Evolutionary conservation across 2,329 filamentous ascomycete species (phyloP), one percentile per base, ranked within the genome.

Genomic region (Ophiostoma piceae): DNA sequence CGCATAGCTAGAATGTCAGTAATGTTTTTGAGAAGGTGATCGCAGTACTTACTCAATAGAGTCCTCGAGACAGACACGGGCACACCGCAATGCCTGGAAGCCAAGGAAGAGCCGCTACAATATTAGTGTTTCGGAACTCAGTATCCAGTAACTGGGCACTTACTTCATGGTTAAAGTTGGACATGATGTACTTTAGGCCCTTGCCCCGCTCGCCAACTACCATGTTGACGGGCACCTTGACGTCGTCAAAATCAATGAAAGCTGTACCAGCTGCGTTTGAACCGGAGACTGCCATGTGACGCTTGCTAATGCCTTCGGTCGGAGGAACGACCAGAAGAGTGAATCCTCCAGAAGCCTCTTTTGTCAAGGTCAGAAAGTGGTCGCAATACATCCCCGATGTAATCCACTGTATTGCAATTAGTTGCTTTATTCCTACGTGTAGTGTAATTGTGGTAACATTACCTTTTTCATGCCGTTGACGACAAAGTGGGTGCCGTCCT

Each of bases 221-320:
- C 60, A 64, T 64, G 60, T 64, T 64, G 60, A 37, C 60, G 29
- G 60, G 60, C 60, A 64, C 60, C 60, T 64, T 64, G 60, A 64
- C 60, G 29, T 64, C 60, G 12, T 64, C 60, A 37, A 64, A 64
- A 29, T 64, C 60, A 26, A 64, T 64, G n/a, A 32, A 64, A 11
- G 60, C 60, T 4, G 60, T 64, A 6, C 51, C 51, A n/a, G 51
- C 51, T 57, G 51, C 51, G 22, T n/a, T 57, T 26, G 51, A 57
- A n/a, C 51, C 51, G n/a, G 51, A 57, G n/a, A 57, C 51, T 22
- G 51, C n/a, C 51, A 57, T 57, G 51, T 57, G 51, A 9, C 51
- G 51, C 22, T 57, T 57, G 51, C n/a, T 57, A n/a, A 57, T 16
- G 3, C 51, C 51, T 26, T 57, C 8, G 22, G 51, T 26, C 9